Base-by-base conservation (phyloP, 2,329 filamentous ascomycete species). In the Dothideomycetes sp. region DNA sequence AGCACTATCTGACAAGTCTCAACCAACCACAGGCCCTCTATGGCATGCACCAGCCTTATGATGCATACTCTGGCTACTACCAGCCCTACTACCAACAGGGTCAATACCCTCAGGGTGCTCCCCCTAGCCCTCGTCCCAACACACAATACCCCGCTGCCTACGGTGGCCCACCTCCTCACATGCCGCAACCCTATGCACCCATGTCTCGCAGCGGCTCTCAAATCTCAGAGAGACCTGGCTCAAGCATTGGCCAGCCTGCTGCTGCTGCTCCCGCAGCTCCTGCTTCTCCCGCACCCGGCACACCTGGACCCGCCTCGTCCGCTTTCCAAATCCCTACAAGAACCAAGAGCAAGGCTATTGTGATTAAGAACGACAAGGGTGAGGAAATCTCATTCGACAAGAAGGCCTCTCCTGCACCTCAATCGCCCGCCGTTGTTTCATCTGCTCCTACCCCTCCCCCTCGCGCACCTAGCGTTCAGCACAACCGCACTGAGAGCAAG, bases 131-230 rank as follows among this genome's bases (percentile, higher is more conserved):
- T 24, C 61, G 64, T 17, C 59, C 59, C 24, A 44, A 36, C 33
- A 11, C 28, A 5, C 47, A 51, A 15, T 63, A 69, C 54, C 64
- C 68, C 48, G 64, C 71, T 55, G 65, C 71, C 44, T 63, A 69
- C 59, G 65, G 60, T 47, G 64, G 64, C 41, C 65, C 67, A 12
- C 61, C 56, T 37, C 62, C 61, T 9, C 72, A 66, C 50, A 71
- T 74, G 59, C 68, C 65, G 31, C 62, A 62, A 41, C 69, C 72
- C 27, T 79, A 73, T 55, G 67, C 82, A 59, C 65, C 75, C 44
- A 88, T 94, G 82, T 91, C 88, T 2, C 81, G 88, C 52, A 87
- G 78, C 46, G 76, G 82, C 2, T 93, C 86, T 2, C 84, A 91
- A 61, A 73, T 82, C 42, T 84, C 84, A 63, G 53, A 73, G 63